These are phyloP conservation scores for Dryadomyces quercus-mongolicae DNA, from an alignment of 2,329 filamentous ascomycete genomes.

Conservation along the genomic window DNA sequence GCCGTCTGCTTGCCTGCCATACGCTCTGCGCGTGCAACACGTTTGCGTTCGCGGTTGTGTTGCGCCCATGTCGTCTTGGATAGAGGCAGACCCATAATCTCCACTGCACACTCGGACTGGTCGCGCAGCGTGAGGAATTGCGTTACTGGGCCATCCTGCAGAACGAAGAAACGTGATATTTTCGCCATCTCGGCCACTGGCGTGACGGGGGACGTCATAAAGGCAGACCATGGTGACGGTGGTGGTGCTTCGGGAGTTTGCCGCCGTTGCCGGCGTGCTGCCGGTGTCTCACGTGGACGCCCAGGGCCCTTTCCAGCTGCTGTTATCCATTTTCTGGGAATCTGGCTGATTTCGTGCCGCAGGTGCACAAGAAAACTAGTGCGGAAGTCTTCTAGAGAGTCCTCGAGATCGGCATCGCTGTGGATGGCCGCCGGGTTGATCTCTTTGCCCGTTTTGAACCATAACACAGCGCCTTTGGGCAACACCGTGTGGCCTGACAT, in stretches of 20 bases:
- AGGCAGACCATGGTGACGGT: neutral
- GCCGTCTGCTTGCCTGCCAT: neutral
- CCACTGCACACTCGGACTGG: neutral
- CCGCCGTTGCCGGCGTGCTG: neutral
- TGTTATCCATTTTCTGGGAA: neutral
- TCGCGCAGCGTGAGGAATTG: neutral
- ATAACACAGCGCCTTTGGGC: neutral
- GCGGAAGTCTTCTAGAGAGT: constrained; percentile 1
- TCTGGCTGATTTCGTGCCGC: neutral
- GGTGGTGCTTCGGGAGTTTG: no score
- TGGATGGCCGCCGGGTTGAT: neutral
- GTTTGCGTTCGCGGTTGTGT: neutral
- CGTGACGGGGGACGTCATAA: neutral
- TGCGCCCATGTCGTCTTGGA: neutral
- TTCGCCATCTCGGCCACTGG: neutral
- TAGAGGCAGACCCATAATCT: neutral
- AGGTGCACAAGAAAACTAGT: constrained; percentile 9
- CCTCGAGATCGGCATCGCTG: neutral
- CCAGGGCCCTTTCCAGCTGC: neutral
- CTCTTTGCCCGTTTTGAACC: constrained; percentile 5
- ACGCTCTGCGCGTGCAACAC: neutral
- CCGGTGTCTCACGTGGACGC: no score
- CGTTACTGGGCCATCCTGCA: neutral
- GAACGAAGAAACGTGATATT: neutral
- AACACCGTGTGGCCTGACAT: neutral